Evolutionary conservation across 106 monocot genomes (phyloP), one percentile per base, ranked within the genome.

Genomic region (Apostasia shenzhenica): DNA sequence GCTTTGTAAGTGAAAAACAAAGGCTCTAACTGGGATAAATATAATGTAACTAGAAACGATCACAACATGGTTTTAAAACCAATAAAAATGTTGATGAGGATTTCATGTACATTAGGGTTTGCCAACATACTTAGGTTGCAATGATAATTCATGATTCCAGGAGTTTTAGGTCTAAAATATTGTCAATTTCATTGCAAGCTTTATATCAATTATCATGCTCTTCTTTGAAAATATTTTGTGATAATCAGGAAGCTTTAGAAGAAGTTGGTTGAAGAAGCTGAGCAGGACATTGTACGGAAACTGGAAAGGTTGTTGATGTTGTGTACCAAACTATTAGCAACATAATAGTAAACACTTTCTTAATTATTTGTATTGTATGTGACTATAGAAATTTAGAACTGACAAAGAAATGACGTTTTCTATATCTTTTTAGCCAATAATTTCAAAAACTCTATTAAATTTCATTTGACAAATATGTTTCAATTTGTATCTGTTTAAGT

Each of bases 71-170:
- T 14, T 78, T 67, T 66, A 72, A 71, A 65, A 67, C 69, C 59
- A 63, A 67, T 48, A 80, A 76, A 47, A 69, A 44, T 37, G 1
- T 14, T n/a, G 45, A 62, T 26, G 73, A 78, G n/a, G 85, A 90
- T 63, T 71, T 71, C 55, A 78, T 99, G 80, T 97, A 97, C 57
- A 92, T 86, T 84, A 99, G 92, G 87, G 97, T 99, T 67, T 57
- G 12, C 38, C 13, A 4, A 42, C 2, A 60, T 57, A 14, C 38
- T n/a, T 44, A 62, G 6, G 2, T 12, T n/a, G 26, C 26, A 26
- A 26, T 26, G 26, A 26, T 26, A 26, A 26, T 26, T 26, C 26
- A 26, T 26, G 26, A 26, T 26, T 26, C 26, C 26, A 26, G 26
- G 26, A 26, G 13, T 14, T 14, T n/a, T 54, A 74, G 48, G 60